Base-by-base conservation (phyloP, 805 yeast species). In the Monosporozyma servazzii region DNA sequence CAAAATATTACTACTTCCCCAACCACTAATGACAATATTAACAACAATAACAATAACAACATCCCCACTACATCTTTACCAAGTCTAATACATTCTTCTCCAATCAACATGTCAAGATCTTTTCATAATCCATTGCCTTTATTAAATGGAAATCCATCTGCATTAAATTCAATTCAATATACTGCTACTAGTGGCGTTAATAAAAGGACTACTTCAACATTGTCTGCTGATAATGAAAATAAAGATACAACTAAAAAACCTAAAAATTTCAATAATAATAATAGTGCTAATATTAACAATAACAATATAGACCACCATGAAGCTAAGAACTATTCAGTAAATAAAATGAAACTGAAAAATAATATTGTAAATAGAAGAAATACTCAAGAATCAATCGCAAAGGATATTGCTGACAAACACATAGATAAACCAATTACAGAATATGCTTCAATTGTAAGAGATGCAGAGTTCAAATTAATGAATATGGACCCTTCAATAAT, bases 381-480 rank as follows among this genome's bases (percentile, higher is more conserved):
- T 46, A 27, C 55, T 10, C 57, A 52, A 50, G 70, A 65, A 47
- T 50, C 57, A n/a, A 55, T 64, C n/a, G 63, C 68, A 7, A 63
- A 64, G 45, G 52, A 56, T 17, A 60, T 64, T 21, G 70, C 70
- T 2, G 58, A 61, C 48, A 56, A 60, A 51, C 60, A 49, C 51
- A 55, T 69, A 9, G 60, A 67, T 29, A 60, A 67, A 4, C 74
- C 81, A 1, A 63, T 78, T 7, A 58, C 69, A 3, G 75, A 74
- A 29, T 68, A 76, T 51, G 80, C 80, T 0, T 54, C 66, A 1
- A 66, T 71, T 30, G 72, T 78, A n/a, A 71, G 71, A 54, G 66
- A 66, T n/a, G 62, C 75, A 15, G 82, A 77, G 53, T 53, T 61
- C 42, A 59, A 64, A 3, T 63, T 60, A 25, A 49, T 62, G n/a